Base-by-base conservation (phyloP, 2,329 filamentous ascomycete species). In the Colletotrichum sp. region DNA sequence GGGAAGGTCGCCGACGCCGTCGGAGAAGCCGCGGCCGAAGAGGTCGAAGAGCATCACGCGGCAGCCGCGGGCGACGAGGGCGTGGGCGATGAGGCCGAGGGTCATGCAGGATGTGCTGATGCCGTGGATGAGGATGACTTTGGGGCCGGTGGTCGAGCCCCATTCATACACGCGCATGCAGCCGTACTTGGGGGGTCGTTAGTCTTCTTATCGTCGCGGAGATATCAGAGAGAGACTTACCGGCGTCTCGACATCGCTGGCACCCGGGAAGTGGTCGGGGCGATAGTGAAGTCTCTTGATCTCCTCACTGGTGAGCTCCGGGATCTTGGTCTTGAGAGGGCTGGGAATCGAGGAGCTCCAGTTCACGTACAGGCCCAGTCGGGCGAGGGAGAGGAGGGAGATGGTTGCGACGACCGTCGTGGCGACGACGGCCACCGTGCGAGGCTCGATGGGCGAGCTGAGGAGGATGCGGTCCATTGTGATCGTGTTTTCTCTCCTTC, bases 21-120 rank as follows among this genome's bases (percentile, higher is more conserved):
- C 92, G 5, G 89, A 91, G 83, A 91, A 94, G 75, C 93, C 93
- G 69, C 93, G 89, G 57, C 93, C 93, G 79, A 94, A 94, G 60
- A 95, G 88, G 80, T 95, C 90, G 82, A 96, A 97, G 6, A 97
- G 87, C 92, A 98, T 93, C 15, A 98, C 95, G 57, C 95, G 91
- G 81, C 92, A 96, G 36, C 95, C 94, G 67, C 89, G 90, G 52
- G 90, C 87, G 4, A 91, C 94, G 27, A 98, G 88, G 25, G 88
- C 89, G 79, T 92, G 87, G 32, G 95, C 94, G 39, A 98, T 84
- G 60, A 89, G 90, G 30, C 90, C 89, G 19, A 97, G 87, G 2
- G 94, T 93, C 79, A 96, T 90, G 82, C 94, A 95, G 0, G 95
- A 94, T 0, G 95, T 98, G 76, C 93, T 95, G 82, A 98, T 96